Evolutionary conservation across 306 rosid species (phyloP), one percentile per base, ranked within the genome.

Genomic region (Quercus mongolica): DNA sequence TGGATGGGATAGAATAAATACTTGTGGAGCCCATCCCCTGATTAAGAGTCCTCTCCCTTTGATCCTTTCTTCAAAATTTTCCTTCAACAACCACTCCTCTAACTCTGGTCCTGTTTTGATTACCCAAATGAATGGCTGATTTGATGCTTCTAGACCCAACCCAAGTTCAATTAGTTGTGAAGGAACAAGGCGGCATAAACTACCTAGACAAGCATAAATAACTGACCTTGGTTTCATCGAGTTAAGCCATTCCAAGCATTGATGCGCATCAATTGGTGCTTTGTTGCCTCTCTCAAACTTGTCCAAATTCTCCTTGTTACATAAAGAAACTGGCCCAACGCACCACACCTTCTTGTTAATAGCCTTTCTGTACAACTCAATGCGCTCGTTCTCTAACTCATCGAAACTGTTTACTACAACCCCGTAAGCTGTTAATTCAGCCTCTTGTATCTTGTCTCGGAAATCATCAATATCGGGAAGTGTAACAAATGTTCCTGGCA

Each of bases 21-120:
- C 74, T 75, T 92, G 97, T 55, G 97, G 97, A 56, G 96, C 92
- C 94, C 97, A 92, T 2, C 97, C 96, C 57, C 82, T 83, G 30
- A 92, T 86, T 85, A 90, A 52, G 67, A 92, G 84, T 5, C 97
- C 97, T 18, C 87, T 92, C 20, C 89, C 92, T 64, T 81, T 81
- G 74, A 84, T 41, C 81, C 91, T 92, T 69, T 84, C 90, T 87
- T 85, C 92, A 52, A 87, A 92, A 0, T 69, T 80, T 18, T 89
- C 92, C 75, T 82, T 79, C 56, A 28, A 57, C n/a, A 92, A 64
- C 96, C 94, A 92, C 13, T 85, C 83, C 65, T 90, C 97, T 21
- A 94, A 21, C 81, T 85, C 88, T 5, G 81, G 90, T 46, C 75
- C 86, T 12, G 75, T 86, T 78, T 87, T 89, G 4, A 94, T 76